Evolutionary conservation across 2,329 filamentous ascomycete species (phyloP), one percentile per base, ranked within the genome.

Genomic region (Ceratocystis papillata): DNA sequence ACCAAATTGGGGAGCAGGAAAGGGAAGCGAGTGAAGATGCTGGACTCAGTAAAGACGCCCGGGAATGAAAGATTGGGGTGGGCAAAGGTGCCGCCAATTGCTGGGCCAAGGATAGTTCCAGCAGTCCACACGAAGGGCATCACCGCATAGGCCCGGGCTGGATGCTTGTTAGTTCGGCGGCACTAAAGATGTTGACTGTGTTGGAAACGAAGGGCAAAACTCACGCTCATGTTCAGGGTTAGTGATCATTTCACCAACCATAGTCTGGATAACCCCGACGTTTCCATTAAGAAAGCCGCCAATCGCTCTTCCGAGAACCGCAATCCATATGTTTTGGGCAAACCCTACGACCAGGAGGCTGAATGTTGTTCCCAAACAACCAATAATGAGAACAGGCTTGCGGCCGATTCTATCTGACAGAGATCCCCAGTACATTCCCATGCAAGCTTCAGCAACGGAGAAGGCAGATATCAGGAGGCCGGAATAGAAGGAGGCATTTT

Each of bases 91-190:
- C 93, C 93, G 67, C 93, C 93, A 70, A 96, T 90, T 5, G 88
- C 89, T 69, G 92, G 89, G 0, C 92, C 92, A 64, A 96, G 81
- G 69, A 96, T 96, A 8, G 90, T 95, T 28, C 92, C 92, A 64
- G 96, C 86, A 60, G 83, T 87, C 91, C 92, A 96, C 6, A 96
- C 88, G 72, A 96, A 96, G 0, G 92, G 92, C 90, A 96, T 96
- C 57, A 96, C 84, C 1, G 90, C 86, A 74, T 92, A 96, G 33
- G 92, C 92, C 69, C 87, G 85, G 67, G 90, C 88, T 90, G 71
- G 69, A 3, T 44, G 20, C 15, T 41, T 30, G 25, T n/a, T 62
- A 44, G n/a, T 33, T 63, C 4, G 33, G 57, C 46, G 48, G 17
- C 10, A 69, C 46, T 1, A 57, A 22, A 22, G 22, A 2, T 28